phyloP scores from a whole-genome alignment of 1,139 yeast genomes.

The Debaryomycetaceae sp. region DNA sequence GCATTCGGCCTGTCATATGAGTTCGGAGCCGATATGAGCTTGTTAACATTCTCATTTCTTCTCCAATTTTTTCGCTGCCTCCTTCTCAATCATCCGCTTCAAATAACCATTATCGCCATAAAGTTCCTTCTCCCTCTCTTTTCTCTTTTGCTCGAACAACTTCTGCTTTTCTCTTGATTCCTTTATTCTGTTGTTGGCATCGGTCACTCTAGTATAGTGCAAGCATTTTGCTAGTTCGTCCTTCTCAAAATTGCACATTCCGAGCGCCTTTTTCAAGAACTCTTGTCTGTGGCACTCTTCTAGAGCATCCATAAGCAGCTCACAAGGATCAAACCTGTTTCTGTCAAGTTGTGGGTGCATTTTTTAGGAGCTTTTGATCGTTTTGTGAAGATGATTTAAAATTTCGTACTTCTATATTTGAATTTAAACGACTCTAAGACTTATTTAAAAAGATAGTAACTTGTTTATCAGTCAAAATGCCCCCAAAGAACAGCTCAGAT shows the following conservation, averaged over 20 bases:
- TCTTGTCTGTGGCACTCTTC: conserved; percentile 84
- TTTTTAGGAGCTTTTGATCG: conserved; percentile 1
- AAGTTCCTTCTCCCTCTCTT: conserved; percentile 67
- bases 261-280: conserved; percentile 70
- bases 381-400: neutral
- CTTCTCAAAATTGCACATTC: conserved; percentile 81
- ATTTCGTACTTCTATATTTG: neutral
- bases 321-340: conserved; percentile 56
- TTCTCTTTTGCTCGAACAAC: conserved; percentile 52
- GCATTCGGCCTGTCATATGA: too few species aligned
- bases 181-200: conserved; percentile 60
- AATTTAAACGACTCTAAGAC: neutral
- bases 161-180: conserved; percentile 56
- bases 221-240: conserved; percentile 76
- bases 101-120: conserved; percentile 76
- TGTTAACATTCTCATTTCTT: neutral
- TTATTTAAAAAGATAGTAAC: neutral
- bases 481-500: conserved; percentile 20
- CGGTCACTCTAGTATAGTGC: conserved; percentile 69
- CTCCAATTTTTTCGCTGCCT: conserved; percentile 16
- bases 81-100: conserved; percentile 56
- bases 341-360: conserved; percentile 51
- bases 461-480: conserved; percentile 4
- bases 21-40: too few species aligned
- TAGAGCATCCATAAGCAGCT: conserved; percentile 77